phyloP scores from a whole-genome alignment of 1,284 basidiomycete genomes.

The Mycosarcoma mackinlayi region DNA sequence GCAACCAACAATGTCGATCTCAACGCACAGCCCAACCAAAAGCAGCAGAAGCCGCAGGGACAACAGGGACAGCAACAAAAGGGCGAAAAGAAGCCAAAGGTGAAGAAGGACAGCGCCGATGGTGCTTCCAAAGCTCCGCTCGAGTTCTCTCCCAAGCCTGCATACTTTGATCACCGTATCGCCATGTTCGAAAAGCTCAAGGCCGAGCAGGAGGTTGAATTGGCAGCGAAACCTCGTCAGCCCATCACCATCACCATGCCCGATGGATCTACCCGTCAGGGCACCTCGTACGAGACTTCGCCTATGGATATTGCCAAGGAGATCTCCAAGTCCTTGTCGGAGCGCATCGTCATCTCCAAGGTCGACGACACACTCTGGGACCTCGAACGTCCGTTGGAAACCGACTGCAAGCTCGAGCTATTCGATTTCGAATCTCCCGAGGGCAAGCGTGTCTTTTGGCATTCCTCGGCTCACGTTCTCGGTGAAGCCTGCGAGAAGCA shows the following conservation, averaged over 20 bases:
- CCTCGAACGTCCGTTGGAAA: slow-evolving; percentile 90
- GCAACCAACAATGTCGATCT: slow-evolving; percentile 45
- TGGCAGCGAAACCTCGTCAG: slow-evolving; percentile 83
- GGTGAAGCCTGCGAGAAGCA: slow-evolving; percentile 96
- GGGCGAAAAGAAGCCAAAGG: slow-evolving; percentile 60
- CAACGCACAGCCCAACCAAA: slow-evolving; percentile 27
- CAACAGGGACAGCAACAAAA: slow-evolving; percentile 40
- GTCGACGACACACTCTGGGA: slow-evolving; percentile 94
- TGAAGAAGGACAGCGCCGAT: slow-evolving; percentile 42
- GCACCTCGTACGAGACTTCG: slow-evolving; percentile 93
- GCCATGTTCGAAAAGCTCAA: slow-evolving; percentile 90
- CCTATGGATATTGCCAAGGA: slow-evolving; percentile 91
- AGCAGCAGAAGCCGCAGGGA: slow-evolving; percentile 24
- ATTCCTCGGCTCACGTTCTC: slow-evolving; percentile 98
- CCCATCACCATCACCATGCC: slow-evolving; percentile 87
- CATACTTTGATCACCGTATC: slow-evolving; percentile 88
- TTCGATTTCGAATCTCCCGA: slow-evolving; percentile 95
- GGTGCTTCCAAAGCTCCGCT: slow-evolving; percentile 51
- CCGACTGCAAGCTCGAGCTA: slow-evolving; percentile 81
- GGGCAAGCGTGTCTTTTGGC: slow-evolving; percentile 92
- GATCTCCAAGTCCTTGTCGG: slow-evolving; percentile 87
- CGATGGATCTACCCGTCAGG: slow-evolving; percentile 85
- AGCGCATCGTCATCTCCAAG: slow-evolving; percentile 93
- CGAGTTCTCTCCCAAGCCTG: slow-evolving; percentile 81
- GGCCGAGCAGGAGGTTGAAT: slow-evolving; percentile 83